These are phyloP conservation scores for Andrographis paniculata DNA, from an alignment of 305 asterid genomes.

Conservation along the genomic window DNA sequence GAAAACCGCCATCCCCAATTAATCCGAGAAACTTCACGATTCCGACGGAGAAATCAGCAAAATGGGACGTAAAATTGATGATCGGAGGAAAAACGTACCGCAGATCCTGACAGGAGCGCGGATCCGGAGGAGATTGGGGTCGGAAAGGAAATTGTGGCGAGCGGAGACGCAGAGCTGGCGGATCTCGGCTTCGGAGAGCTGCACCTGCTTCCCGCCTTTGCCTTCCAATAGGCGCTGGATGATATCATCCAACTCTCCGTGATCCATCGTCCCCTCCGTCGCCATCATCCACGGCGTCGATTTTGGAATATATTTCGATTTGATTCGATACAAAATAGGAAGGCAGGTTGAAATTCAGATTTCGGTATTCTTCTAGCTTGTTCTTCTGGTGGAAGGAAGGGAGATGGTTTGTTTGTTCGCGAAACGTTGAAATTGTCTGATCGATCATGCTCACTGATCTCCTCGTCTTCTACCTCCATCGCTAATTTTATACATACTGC, in stretches of 20 bases:
- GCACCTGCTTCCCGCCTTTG: constrained; percentile 77
- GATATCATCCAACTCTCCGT: constrained; percentile 70
- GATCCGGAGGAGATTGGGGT: constrained; percentile 58
- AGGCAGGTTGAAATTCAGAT: too few relatives aligned
- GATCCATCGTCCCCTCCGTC: constrained; percentile 74
- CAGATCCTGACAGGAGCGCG: constrained; percentile 78
- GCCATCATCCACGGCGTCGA: constrained; percentile 39
- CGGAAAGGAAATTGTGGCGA: constrained; percentile 62
- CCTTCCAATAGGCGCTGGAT: constrained; percentile 65
- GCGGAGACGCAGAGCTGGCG: constrained; percentile 84
- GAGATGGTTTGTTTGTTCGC: too few relatives aligned
- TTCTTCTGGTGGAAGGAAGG: too few relatives aligned
- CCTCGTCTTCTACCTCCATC: too few relatives aligned
- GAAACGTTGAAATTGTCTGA: too few relatives aligned
- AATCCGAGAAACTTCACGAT: too few relatives aligned
- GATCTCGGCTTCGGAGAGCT: constrained; percentile 86
- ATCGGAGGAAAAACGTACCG: constrained; percentile 25
- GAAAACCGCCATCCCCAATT: too few relatives aligned
- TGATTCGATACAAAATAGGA: too few relatives aligned
- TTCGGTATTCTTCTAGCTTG: too few relatives aligned
- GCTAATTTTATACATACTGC: too few relatives aligned
- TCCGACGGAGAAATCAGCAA: not conserved
- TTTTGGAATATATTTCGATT: too few relatives aligned
- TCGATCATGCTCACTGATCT: too few relatives aligned
- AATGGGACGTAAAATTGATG: not conserved